Conservation (phyloP, 179 eudicot genomes). For the Beta lomatogona region DNA sequence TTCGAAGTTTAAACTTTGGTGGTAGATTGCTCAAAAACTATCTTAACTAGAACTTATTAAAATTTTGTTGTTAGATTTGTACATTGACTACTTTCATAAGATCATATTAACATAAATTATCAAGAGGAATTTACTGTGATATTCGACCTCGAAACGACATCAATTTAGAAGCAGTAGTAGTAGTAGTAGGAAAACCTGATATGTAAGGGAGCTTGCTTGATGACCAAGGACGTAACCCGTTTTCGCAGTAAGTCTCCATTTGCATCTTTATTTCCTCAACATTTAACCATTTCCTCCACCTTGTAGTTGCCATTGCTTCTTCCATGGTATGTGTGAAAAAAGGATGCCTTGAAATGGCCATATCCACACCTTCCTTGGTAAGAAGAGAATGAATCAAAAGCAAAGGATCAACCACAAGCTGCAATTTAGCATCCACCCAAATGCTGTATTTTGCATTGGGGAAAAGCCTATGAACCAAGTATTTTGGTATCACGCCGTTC, state of each 20-base stretch:
- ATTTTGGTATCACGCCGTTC: constrained; percentile 88
- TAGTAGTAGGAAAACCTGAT: constrained; percentile 50
- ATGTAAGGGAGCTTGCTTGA: constrained; percentile 67
- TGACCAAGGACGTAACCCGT: constrained; percentile 86
- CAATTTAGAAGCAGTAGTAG: too few relatives aligned
- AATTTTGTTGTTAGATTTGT: too few relatives aligned
- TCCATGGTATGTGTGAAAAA: constrained; percentile 77
- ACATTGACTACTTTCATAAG: too few relatives aligned
- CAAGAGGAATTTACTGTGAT: too few relatives aligned
- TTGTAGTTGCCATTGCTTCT: constrained; percentile 88
- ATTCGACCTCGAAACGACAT: too few relatives aligned
- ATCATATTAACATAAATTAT: too few relatives aligned
- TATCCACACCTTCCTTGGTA: constrained; percentile 58
- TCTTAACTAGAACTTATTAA: too few relatives aligned
- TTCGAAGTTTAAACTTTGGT: too few relatives aligned
- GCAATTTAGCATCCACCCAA: constrained; percentile 91
- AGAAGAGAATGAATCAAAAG: constrained; percentile 73
- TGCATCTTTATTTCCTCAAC: constrained; percentile 65
- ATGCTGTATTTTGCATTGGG: constrained; percentile 74
- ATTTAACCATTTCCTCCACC: constrained; percentile 93
- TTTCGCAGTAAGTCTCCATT: constrained; percentile 82
- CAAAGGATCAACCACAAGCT: constrained; percentile 84
- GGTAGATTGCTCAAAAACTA: too few relatives aligned
- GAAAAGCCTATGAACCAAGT: constrained; percentile 80
- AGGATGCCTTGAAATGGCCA: constrained; percentile 88